phyloP scores from a whole-genome alignment of 129 eudicot species.

The Helianthus tuberosus region DNA sequence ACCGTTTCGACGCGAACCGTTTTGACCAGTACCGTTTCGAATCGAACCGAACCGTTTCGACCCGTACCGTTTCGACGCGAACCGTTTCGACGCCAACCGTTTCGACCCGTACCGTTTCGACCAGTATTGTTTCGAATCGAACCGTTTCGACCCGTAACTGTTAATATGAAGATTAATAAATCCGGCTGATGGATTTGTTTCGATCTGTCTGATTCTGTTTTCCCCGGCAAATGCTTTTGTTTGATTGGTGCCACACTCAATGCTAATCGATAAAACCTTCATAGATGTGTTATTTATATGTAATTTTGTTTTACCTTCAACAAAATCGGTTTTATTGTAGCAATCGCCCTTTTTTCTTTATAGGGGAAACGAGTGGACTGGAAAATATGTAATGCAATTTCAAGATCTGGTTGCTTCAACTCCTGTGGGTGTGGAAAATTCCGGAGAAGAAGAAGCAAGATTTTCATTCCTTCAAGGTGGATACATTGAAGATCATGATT shows the following conservation, averaged over 20 bases:
- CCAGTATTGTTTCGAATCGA: too few species aligned
- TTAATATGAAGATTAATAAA: not conserved
- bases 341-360: constrained; percentile 20
- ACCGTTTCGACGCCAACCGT: too few species aligned
- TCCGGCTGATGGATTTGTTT: not conserved
- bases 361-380: constrained; percentile 96
- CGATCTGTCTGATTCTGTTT: not conserved
- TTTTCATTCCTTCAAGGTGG: constrained; percentile 87
- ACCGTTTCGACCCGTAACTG: too few species aligned
- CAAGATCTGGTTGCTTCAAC: constrained; percentile 55
- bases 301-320: not conserved
- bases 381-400: constrained; percentile 73
- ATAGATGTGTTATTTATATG: too few species aligned
- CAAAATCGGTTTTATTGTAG: not conserved
- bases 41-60: too few species aligned
- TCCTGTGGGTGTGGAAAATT: constrained; percentile 29
- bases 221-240: not conserved
- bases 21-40: too few species aligned
- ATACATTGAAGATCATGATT: constrained; percentile 75
- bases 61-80: too few species aligned
- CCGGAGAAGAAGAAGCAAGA: constrained; percentile 59
- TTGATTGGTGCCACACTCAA: not conserved
- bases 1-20: too few species aligned
- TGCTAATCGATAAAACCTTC: too few species aligned
- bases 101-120: too few species aligned